phyloP scores from a whole-genome alignment of 2,329 filamentous ascomycete species.

The Pseudogymnoascus sp. region DNA sequence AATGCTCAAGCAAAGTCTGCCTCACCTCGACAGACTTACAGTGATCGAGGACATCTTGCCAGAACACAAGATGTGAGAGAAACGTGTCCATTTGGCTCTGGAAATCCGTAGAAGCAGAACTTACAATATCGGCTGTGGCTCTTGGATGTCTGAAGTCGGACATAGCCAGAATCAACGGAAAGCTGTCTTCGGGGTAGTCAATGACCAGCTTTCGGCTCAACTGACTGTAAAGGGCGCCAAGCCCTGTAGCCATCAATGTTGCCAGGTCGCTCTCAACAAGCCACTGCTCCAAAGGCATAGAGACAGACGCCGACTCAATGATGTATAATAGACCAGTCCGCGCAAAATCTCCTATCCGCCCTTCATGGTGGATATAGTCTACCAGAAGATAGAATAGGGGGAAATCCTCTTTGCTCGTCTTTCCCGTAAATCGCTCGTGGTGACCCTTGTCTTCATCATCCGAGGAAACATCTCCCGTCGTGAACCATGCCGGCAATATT shows the following conservation, averaged over 20 bases:
- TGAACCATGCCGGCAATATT: conserved; percentile 89
- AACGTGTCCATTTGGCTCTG: conserved; percentile 88
- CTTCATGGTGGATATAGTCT: conserved; percentile 94
- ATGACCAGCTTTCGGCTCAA: conserved; percentile 74
- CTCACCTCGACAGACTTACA: conserved; percentile 89
- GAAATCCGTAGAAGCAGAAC: conserved; percentile 68
- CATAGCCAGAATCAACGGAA: conserved; percentile 78
- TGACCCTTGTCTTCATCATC: conserved; percentile 38
- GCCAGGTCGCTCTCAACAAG: conserved; percentile 94
- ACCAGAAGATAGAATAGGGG: conserved; percentile 92
- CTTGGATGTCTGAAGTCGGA: conserved; percentile 78
- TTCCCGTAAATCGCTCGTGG: conserved; percentile 69
- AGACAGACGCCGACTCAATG: conserved; percentile 85
- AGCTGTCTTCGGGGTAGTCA: conserved; percentile 63
- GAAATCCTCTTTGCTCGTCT: conserved; percentile 86
- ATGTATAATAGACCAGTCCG: conserved; percentile 91
- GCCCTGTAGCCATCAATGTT: conserved; percentile 91
- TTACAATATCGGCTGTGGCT: conserved; percentile 65
- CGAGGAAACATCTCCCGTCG: conserved; percentile 39
- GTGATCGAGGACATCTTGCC: conserved; percentile 96
- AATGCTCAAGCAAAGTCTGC: conserved; percentile 89
- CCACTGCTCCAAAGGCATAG: conserved; percentile 82
- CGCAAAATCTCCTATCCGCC: conserved; percentile 91
- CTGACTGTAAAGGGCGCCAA: conserved; percentile 69
- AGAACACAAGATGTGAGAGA: conserved; percentile 89